Conservation (phyloP, 1,139 yeast species). For the Eremothecium gossypii region DNA sequence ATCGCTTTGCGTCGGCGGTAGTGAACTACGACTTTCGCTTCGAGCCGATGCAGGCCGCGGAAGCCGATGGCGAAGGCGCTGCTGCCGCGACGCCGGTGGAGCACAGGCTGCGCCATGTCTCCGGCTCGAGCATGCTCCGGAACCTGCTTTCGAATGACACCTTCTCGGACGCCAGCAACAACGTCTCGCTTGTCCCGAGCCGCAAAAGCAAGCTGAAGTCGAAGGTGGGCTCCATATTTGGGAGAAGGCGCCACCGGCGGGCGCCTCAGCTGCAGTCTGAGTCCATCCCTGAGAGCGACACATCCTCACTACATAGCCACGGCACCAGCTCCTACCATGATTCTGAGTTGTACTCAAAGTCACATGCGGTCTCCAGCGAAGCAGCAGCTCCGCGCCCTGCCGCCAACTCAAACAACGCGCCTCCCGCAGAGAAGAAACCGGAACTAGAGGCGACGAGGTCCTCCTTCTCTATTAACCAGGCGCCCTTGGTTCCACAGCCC, state of each 20-base stretch:
- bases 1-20: constrained; percentile 45
- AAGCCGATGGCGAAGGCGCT: constrained; percentile 10
- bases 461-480: background rate
- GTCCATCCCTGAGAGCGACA: constrained; percentile 13
- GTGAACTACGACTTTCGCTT: constrained; percentile 17
- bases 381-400: background rate
- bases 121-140: constrained; percentile 18
- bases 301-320: constrained; percentile 8
- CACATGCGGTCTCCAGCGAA: background rate
- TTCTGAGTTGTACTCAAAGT: background rate
- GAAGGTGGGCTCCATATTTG: constrained; percentile 77
- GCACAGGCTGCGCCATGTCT: constrained; percentile 14
- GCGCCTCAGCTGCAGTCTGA: constrained; percentile 12
- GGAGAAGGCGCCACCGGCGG: constrained; percentile 38
- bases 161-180: constrained; percentile 22
- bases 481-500: background rate
- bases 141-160: constrained; percentile 26
- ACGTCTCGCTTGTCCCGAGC: constrained; percentile 17
- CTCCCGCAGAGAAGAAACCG: background rate
- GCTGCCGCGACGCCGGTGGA: constrained; percentile 8
- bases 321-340: background rate
- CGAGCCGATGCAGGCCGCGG: constrained; percentile 10
- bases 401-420: background rate
- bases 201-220: constrained; percentile 47
- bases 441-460: background rate